Evolutionary conservation across 1,284 basidiomycete species (phyloP).

Genomic region (Heterobasidion parviporum): DNA sequence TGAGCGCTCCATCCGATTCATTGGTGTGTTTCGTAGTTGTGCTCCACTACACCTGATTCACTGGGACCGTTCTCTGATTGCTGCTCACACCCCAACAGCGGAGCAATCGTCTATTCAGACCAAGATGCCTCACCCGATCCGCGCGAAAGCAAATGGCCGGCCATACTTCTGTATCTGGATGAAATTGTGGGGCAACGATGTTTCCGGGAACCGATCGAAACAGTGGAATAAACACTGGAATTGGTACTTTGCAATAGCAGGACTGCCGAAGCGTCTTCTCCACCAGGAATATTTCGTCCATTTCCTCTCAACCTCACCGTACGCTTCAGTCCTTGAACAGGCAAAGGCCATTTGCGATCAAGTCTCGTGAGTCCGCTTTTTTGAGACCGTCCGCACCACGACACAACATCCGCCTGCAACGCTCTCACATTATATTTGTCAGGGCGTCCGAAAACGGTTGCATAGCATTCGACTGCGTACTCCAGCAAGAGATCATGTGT

Average conservation of each 20-base stretch:
- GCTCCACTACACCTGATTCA: too few species aligned
- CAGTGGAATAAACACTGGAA: conserved; percentile 24
- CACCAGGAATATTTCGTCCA: conserved; percentile 24
- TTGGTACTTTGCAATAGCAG: conserved; percentile 18
- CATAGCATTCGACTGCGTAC: too few species aligned
- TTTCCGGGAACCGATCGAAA: conserved; percentile 25
- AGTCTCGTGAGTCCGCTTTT: neutral
- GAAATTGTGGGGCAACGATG: conserved; percentile 21
- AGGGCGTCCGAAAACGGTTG: too few species aligned
- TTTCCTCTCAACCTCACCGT: conserved; percentile 11
- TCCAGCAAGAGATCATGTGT: too few species aligned
- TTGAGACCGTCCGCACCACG: too few species aligned
- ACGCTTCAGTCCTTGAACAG: neutral
- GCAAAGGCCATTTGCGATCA: neutral
- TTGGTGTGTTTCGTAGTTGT: too few species aligned
- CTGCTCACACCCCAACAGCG: neutral
- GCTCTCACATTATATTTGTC: too few species aligned
- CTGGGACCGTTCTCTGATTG: too few species aligned
- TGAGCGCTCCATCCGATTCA: neutral
- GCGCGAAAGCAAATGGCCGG: conserved; percentile 9
- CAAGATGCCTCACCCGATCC: conserved; percentile 9
- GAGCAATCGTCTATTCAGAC: neutral
- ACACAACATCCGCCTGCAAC: too few species aligned
- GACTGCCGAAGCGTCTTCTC: conserved; percentile 18
- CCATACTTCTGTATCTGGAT: conserved; percentile 8